Evolutionary conservation across 305 asterid genomes (phyloP), one percentile per base, ranked within the genome.

Genomic region (Stenogyne calaminthoides): DNA sequence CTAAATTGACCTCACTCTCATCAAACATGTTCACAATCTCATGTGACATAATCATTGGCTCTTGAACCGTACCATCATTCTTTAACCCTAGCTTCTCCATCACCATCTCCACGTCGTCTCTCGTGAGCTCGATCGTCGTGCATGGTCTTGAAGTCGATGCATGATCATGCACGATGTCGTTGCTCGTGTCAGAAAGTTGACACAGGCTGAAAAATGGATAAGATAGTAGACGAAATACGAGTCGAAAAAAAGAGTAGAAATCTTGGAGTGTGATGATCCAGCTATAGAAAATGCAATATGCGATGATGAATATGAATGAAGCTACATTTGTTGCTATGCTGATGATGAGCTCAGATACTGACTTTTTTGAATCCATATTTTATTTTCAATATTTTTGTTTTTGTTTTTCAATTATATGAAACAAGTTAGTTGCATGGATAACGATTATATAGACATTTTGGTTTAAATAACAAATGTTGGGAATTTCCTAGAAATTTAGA

Each of bases 1-100:
- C 88, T 57, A 83, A 54, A 58, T 82, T 76, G 1, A 87, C 78
- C 62, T 78, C 86, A 4, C 16, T 54, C 39, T 72, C 73, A 7
- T 86, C 87, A 63, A 89, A 89, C 72, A 87, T 15, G 40, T 27
- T 15, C 4, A 25, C 77, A 58, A 88, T 66, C 7, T 83, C 86
- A 5, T 44, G 15, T 4, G 52, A 51, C 22, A 42, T 58, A 1
- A 36, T 14, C 0, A 40, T 8, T 4, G 65, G 42, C 57, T 52
- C 75, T n/a, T 54, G 42, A 20, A 20, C 16, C 32, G 8, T 37
- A 9, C 40, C 25, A 16, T 11, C n/a, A 6, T 20, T 40, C 12
- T 1, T 5, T 18, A 75, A 18, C 7, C 81, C 81, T 1, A 80
- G 39, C 32, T 52, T 71, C 74, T 73, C 75, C 81, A 80, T 68